Percentiles rank a stretch among this genome's conserved stretches.
phyloP scores from a whole-genome alignment of 139 green algal species.

The Deuterostichococcus epilithicus region DNA sequence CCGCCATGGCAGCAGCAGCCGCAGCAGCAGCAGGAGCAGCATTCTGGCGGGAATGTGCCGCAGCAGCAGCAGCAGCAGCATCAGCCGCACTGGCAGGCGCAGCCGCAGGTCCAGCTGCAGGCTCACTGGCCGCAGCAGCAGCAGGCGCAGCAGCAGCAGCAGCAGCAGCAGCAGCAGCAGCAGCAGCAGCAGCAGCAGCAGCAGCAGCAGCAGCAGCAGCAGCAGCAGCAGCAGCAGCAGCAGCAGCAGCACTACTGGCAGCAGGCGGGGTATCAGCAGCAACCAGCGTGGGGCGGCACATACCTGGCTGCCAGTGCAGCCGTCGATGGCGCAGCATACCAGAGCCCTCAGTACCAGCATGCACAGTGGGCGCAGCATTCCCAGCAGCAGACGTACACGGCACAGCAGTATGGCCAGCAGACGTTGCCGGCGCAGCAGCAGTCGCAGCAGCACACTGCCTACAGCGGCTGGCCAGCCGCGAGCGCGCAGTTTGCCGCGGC shows the following conservation, averaged over 20 bases:
- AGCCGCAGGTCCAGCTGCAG: conserved; percentile 5
- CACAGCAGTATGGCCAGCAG: conserved; percentile 4
- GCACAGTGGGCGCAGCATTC: background rate
- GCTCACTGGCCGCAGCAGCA: background rate
- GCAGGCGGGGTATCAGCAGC: background rate
- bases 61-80: conserved; percentile 8
- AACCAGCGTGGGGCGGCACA: background rate
- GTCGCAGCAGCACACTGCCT: no score
- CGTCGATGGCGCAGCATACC: no score
- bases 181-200: background rate
- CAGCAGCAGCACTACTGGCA: conserved; percentile 3
- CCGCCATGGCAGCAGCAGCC: background rate
- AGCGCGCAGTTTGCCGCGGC: no score
- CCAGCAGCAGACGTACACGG: background rate
- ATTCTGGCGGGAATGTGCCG: no score
- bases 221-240: background rate
- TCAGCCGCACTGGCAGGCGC: background rate
- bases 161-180: no score
- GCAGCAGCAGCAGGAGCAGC: background rate
- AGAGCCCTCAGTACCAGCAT: background rate
- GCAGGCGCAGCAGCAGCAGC: background rate
- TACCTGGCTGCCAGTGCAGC: background rate
- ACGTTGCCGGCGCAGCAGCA: no score
- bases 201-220: conserved; percentile 9
- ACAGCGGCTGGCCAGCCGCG: no score